A percentile compares a stretch with the other conserved stretches of the same genome.
Conservation (phyloP, 1,284 basidiomycete species). For the Ustilago nuda region DNA sequence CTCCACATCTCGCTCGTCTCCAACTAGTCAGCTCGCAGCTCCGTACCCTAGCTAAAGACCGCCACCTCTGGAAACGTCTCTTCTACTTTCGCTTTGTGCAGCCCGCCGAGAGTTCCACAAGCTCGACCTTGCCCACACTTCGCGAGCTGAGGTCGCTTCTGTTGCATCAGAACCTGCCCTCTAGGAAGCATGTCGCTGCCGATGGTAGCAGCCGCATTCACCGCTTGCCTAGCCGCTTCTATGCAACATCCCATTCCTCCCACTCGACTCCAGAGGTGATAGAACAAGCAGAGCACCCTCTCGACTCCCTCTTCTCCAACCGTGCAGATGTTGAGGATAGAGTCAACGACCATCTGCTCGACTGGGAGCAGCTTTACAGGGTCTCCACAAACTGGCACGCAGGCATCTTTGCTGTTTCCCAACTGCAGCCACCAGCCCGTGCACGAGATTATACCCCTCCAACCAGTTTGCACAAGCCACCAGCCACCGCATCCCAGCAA, state of each 20-base stretch:
- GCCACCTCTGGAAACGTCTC: conserved; percentile 46
- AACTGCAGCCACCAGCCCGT: conserved; percentile 14
- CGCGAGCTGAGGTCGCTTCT: conserved; percentile 41
- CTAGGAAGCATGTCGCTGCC: conserved; percentile 14
- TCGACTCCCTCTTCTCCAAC: conserved; percentile 1
- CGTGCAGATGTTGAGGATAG: background rate
- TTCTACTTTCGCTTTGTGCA: conserved; percentile 38
- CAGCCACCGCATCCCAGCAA: background rate
- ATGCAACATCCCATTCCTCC: background rate
- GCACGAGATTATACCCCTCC: background rate
- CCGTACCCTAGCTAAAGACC: conserved; percentile 35
- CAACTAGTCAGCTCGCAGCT: conserved; percentile 32
- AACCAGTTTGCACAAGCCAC: background rate
- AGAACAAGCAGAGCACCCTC: background rate
- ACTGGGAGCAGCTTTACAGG: conserved; percentile 48
- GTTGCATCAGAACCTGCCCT: conserved; percentile 32
- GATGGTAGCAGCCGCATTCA: conserved; percentile 25
- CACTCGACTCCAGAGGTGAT: background rate
- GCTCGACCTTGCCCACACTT: conserved; percentile 25
- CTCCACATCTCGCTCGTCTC: conserved; percentile 25
- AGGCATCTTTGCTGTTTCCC: conserved; percentile 41
- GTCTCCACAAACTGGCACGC: conserved; percentile 50
- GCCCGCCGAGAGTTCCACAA: background rate
- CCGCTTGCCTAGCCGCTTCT: conserved; percentile 28
- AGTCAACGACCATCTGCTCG: conserved; percentile 20